phyloP scores from a whole-genome alignment of 2,329 filamentous ascomycete species.

The Sarocladium brachiariae region DNA sequence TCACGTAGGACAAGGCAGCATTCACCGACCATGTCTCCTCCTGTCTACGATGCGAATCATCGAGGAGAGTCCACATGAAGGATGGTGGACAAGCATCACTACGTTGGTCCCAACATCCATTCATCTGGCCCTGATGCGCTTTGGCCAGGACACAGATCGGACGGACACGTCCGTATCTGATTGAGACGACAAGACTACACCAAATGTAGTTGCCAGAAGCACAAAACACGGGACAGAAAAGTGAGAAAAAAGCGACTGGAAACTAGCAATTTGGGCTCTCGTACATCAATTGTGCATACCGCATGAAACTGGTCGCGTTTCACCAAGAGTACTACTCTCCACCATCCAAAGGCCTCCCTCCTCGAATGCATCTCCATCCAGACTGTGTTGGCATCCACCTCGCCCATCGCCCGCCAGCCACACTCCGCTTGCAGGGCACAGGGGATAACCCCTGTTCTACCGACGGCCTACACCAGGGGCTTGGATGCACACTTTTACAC shows the following conservation, averaged over 20 bases:
- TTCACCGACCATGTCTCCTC: too few relatives aligned
- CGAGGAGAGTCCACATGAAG: background rate
- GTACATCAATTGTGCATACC: background rate
- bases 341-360: slow-evolving; percentile 7
- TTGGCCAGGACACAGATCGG: background rate
- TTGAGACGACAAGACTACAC: background rate
- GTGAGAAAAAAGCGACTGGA: background rate
- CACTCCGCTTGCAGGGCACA: background rate
- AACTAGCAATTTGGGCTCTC: too few relatives aligned
- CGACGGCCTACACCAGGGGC: background rate
- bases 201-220: background rate
- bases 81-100: too few relatives aligned
- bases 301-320: slow-evolving; percentile 8
- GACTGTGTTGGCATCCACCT: slow-evolving; percentile 5
- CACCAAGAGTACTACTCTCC: slow-evolving; percentile 8
- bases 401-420: background rate
- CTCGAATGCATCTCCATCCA: too few relatives aligned
- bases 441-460: slow-evolving; percentile 1
- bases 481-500: background rate
- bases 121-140: background rate
- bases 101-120: too few relatives aligned
- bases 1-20: background rate
- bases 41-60: background rate
- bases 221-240: too few relatives aligned
- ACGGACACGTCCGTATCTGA: background rate